Conservation (phyloP, 208 protist genomes). For the Herpetomonas muscarum region DNA sequence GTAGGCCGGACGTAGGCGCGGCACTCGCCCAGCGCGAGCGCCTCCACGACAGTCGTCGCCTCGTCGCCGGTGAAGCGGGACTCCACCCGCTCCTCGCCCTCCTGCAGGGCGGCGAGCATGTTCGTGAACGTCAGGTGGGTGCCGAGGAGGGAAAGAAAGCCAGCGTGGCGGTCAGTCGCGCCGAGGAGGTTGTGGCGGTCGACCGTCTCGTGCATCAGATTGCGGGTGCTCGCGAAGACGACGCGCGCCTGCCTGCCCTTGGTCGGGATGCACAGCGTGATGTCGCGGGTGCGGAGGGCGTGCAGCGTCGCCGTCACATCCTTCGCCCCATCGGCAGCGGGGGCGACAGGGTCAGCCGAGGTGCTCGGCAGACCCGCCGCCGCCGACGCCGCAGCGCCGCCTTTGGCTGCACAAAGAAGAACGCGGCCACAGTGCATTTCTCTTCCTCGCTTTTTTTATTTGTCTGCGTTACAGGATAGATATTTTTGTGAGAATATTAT, state of each 20-base stretch:
- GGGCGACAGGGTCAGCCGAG: too few relatives aligned
- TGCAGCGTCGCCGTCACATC: slow-evolving; percentile 16
- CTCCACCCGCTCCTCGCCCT: slow-evolving; percentile 74
- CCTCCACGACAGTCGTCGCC: slow-evolving; percentile 48
- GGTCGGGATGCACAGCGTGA: slow-evolving; percentile 49
- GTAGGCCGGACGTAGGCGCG: slow-evolving; percentile 39
- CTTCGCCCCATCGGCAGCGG: neutral
- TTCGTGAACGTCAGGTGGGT: slow-evolving; percentile 69
- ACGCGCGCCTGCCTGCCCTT: slow-evolving; percentile 40
- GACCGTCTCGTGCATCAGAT: slow-evolving; percentile 50
- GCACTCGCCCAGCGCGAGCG: slow-evolving; percentile 75
- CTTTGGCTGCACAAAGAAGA: too few relatives aligned
- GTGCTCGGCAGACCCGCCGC: too few relatives aligned
- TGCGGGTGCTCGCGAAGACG: slow-evolving; percentile 38
- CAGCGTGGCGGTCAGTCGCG: slow-evolving; percentile 20
- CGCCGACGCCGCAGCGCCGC: too few relatives aligned
- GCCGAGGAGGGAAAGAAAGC: slow-evolving; percentile 53
- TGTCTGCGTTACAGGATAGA: too few relatives aligned
- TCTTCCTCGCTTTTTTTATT: too few relatives aligned
- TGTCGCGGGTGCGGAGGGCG: slow-evolving; percentile 53
- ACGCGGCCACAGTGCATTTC: too few relatives aligned
- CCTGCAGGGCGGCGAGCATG: slow-evolving; percentile 47
- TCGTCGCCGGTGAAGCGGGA: slow-evolving; percentile 45
- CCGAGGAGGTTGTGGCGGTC: slow-evolving; percentile 46
- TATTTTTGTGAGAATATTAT: too few relatives aligned